phyloP scores from a whole-genome alignment of 148 eudicot species.

The Vaccinium vitisidaea region DNA sequence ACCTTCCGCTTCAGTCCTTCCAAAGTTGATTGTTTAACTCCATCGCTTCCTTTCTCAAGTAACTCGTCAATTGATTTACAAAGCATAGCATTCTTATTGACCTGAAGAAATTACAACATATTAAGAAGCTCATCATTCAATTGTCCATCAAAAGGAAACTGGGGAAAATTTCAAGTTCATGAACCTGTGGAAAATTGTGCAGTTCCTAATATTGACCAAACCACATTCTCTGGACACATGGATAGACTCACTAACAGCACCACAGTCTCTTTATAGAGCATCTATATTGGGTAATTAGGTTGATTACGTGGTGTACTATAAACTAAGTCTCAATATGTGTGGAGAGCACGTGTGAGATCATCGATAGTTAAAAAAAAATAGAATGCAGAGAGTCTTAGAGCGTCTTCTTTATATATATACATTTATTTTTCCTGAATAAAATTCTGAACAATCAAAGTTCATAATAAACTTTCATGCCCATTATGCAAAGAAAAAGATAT shows the following conservation, averaged over 20 bases:
- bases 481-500: not conserved
- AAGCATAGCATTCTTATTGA: constrained; percentile 69
- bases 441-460: not conserved
- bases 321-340: no score
- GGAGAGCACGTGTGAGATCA: no score
- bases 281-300: not conserved
- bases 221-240: not conserved
- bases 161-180: not conserved
- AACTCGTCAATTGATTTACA: constrained; percentile 76
- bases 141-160: not conserved
- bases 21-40: constrained; percentile 47
- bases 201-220: not conserved
- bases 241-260: not conserved
- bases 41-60: constrained; percentile 55
- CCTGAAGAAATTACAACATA: constrained; percentile 40
- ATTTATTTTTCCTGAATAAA: not conserved
- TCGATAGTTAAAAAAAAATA: no score
- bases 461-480: not conserved
- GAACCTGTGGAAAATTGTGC: not conserved
- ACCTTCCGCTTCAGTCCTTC: constrained; percentile 66
- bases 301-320: no score
- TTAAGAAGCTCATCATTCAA: constrained; percentile 17
- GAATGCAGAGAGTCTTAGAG: no score
- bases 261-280: not conserved
- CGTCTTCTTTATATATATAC: no score